Conservation (phyloP, 2,329 filamentous ascomycete genomes). For the Xylariomycetidae sp. region DNA sequence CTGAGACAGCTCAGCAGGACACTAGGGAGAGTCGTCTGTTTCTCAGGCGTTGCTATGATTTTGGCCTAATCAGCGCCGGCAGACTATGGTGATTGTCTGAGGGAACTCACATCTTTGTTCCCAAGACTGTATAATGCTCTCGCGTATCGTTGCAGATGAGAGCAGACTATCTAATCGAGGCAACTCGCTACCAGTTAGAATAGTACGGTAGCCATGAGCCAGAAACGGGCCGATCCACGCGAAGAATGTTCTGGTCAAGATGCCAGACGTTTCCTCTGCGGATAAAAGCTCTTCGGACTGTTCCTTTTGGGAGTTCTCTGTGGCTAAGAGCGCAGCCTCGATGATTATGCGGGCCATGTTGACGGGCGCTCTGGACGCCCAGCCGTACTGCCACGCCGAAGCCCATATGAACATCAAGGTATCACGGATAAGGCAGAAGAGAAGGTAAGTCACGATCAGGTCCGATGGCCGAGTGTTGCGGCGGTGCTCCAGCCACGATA, state of each 20-base stretch:
- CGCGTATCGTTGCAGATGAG: constrained; percentile 16
- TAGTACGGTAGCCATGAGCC: constrained; percentile 20
- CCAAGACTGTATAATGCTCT: constrained; percentile 21
- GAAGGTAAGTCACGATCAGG: too few relatives aligned
- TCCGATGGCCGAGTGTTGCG: too few relatives aligned
- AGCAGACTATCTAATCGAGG: constrained; percentile 21
- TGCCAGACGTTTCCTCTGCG: constrained; percentile 22
- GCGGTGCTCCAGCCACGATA: too few relatives aligned
- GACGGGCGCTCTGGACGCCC: too few relatives aligned
- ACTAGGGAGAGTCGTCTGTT: constrained; percentile 21
- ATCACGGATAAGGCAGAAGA: too few relatives aligned
- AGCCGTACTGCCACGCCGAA: too few relatives aligned
- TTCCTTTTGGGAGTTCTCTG: too few relatives aligned
- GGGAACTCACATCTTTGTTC: constrained; percentile 18
- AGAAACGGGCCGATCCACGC: constrained; percentile 30
- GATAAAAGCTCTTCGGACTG: too few relatives aligned
- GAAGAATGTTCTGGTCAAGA: constrained; percentile 25
- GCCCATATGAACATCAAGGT: too few relatives aligned
- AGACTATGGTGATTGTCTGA: not conserved
- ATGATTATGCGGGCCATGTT: too few relatives aligned
- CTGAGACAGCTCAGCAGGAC: constrained; percentile 26
- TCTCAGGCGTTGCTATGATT: constrained; percentile 20
- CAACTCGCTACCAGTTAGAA: constrained; percentile 19
- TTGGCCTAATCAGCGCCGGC: too few relatives aligned
- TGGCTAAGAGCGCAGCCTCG: too few relatives aligned